A percentile compares a stretch with the other conserved stretches of the same genome.
These are phyloP conservation scores for Agarophyton chilense DNA, from an alignment of 23 red algal species.

Conservation along the genomic window DNA sequence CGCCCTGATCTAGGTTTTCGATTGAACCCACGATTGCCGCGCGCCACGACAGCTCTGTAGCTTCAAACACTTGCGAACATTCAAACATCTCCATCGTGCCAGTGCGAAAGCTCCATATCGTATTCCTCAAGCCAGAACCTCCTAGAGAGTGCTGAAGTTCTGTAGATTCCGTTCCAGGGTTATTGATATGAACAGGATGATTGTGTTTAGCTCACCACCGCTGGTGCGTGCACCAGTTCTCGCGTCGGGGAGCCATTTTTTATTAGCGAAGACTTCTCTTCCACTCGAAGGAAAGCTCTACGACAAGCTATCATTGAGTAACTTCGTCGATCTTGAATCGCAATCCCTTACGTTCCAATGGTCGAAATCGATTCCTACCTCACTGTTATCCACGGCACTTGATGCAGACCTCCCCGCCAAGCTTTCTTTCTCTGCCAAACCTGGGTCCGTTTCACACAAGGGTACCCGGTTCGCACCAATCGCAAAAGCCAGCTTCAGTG, in stretches of 20 bases:
- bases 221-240: background rate
- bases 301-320: conserved; percentile 60
- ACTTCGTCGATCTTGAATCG: conserved; percentile 77
- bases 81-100: no score
- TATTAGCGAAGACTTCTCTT: conserved; percentile 30
- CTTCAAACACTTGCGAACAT: no score
- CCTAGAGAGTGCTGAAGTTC: background rate
- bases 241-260: background rate
- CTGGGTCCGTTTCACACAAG: conserved; percentile 19
- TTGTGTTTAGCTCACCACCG: background rate
- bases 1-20: no score
- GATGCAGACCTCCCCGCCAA: conserved; percentile 73
- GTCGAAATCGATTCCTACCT: conserved; percentile 49
- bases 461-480: conserved; percentile 51
- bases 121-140: no score
- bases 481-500: conserved; percentile 60
- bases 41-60: no score
- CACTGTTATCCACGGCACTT: conserved; percentile 51
- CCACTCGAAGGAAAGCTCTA: conserved; percentile 78
- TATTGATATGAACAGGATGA: background rate
- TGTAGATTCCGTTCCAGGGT: background rate
- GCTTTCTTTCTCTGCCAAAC: conserved; percentile 56
- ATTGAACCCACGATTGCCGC: no score
- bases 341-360: conserved; percentile 48
- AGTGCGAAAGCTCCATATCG: no score